Evolutionary conservation across 2,329 filamentous ascomycete genomes (phyloP).

Genomic region (Camptophora hylomeconis): DNA sequence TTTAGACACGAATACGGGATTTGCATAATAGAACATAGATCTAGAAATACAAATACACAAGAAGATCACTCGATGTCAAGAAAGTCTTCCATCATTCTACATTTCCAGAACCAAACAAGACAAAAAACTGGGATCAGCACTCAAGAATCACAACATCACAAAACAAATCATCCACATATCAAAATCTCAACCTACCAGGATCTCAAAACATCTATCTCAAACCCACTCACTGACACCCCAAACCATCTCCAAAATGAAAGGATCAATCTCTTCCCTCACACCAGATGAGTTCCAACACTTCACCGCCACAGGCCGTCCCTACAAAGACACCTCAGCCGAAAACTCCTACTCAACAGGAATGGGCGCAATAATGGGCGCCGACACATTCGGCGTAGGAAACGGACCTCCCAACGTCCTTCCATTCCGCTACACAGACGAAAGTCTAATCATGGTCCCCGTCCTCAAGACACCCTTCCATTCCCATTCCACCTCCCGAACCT

Average conservation of each 20-base stretch:
- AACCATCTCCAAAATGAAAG: background rate
- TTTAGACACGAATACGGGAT: too few species aligned
- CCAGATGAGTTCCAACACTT: conserved; percentile 5
- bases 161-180: conserved; percentile 1
- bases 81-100: too few species aligned
- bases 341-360: conserved; percentile 1
- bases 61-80: too few species aligned
- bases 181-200: background rate
- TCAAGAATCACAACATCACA: conserved; percentile 2
- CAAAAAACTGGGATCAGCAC: too few species aligned
- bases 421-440: conserved; percentile 8
- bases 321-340: background rate
- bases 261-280: too few species aligned
- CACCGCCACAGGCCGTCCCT: conserved; percentile 9
- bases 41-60: too few species aligned
- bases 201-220: too few species aligned
- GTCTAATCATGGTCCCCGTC: conserved; percentile 12
- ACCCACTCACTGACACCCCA: too few species aligned
- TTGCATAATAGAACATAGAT: too few species aligned
- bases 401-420: conserved; percentile 7
- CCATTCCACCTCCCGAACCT: too few species aligned
- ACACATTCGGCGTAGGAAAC: conserved; percentile 5
- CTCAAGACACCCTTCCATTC: conserved; percentile 5
- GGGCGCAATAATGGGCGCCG: conserved; percentile 1
- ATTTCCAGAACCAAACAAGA: conserved; percentile 1